These are phyloP conservation scores for Wickerhamiella kazuoi DNA, from an alignment of 805 yeast genomes.

Conservation along the genomic window DNA sequence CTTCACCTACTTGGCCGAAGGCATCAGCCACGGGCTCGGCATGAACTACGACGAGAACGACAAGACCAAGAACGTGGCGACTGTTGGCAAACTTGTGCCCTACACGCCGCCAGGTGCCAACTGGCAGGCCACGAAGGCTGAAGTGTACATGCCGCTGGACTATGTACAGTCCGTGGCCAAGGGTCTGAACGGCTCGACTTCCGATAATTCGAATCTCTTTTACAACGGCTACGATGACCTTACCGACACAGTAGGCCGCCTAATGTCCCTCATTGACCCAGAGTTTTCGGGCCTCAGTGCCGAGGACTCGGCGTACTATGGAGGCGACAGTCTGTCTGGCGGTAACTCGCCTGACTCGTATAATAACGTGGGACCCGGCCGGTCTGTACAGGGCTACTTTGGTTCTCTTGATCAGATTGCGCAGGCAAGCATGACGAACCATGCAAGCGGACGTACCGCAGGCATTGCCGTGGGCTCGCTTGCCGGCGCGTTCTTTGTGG, in stretches of 20 bases:
- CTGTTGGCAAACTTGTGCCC: too few relatives aligned
- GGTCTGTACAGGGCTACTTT: constrained; percentile 14
- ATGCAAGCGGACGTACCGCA: constrained; percentile 29
- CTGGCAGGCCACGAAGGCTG: constrained; percentile 76
- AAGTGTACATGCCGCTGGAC: constrained; percentile 56
- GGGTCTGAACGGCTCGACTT: too few relatives aligned
- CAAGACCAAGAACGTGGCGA: constrained; percentile 46
- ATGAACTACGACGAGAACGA: constrained; percentile 26
- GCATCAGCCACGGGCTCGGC: constrained; percentile 43
- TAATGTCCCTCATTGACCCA: constrained; percentile 58
- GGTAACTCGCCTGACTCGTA: constrained; percentile 4
- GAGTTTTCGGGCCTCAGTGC: constrained; percentile 23
- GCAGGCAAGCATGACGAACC: constrained; percentile 21
- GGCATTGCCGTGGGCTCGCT: constrained; percentile 76
- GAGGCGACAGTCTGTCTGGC: constrained; percentile 6
- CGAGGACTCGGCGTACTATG: neutral
- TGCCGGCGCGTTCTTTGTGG: constrained; percentile 53
- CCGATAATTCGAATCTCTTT: too few relatives aligned
- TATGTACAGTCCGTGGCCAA: too few relatives aligned
- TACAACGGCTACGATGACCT: too few relatives aligned
- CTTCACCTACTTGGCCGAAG: constrained; percentile 66
- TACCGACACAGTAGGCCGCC: too few relatives aligned
- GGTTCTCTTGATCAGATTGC: constrained; percentile 21
- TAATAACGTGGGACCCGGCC: constrained; percentile 13
- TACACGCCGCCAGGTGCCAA: constrained; percentile 33